Evolutionary conservation across 768 basidiomycete genomes (phyloP).

Genomic region (Lactifluus subvellereus): DNA sequence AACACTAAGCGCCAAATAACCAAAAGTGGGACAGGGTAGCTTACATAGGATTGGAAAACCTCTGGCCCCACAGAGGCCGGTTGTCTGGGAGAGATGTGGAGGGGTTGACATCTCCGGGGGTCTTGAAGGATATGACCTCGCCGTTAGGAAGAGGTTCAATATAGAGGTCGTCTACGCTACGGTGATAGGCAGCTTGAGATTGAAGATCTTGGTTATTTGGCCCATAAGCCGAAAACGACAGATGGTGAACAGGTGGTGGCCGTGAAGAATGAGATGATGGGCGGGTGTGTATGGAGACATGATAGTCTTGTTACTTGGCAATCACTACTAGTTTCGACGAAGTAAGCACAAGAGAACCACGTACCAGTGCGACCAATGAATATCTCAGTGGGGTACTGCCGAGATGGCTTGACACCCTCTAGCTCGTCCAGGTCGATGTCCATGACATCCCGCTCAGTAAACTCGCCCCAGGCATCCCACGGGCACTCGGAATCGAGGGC

Average conservation of each 20-base stretch:
- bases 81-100: slow-evolving; percentile 33
- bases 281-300: slow-evolving; percentile 74
- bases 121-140: slow-evolving; percentile 68
- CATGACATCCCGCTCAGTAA: slow-evolving; percentile 36
- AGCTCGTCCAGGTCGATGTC: slow-evolving; percentile 55
- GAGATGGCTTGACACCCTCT: slow-evolving; percentile 43
- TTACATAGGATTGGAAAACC: slow-evolving; percentile 65
- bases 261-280: slow-evolving; percentile 35
- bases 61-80: slow-evolving; percentile 50
- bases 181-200: slow-evolving; percentile 66
- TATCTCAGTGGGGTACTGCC: slow-evolving; percentile 37
- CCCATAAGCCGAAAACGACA: slow-evolving; percentile 88
- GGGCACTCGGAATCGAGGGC: slow-evolving; percentile 72
- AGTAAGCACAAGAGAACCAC: slow-evolving; percentile 27
- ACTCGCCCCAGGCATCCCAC: slow-evolving; percentile 62
- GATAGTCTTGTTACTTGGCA: slow-evolving; percentile 57
- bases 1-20: background rate
- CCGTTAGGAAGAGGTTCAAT: slow-evolving; percentile 78
- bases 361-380: slow-evolving; percentile 64
- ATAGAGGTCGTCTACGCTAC: slow-evolving; percentile 73
- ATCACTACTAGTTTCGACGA: background rate
- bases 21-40: slow-evolving; percentile 25
- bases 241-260: slow-evolving; percentile 58
- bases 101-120: slow-evolving; percentile 30
- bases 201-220: slow-evolving; percentile 83